Conservation (phyloP, 768 basidiomycete genomes). For the Hypholoma fasciculare region DNA sequence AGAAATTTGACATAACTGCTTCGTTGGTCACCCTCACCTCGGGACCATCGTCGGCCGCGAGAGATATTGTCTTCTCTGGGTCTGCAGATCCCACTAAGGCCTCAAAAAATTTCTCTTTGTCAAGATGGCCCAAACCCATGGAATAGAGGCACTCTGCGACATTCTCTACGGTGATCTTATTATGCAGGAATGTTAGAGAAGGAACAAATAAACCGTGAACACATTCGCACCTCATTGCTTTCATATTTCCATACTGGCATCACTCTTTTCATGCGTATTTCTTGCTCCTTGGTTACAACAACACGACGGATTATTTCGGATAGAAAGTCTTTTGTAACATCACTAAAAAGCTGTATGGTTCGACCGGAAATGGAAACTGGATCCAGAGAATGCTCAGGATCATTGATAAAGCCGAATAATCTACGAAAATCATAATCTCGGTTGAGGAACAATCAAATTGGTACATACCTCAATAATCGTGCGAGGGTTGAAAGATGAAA, state of each 20-base stretch:
- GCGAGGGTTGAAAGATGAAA: constrained; percentile 44
- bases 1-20: not conserved
- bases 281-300: constrained; percentile 59
- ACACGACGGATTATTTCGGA: constrained; percentile 49
- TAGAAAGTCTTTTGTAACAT: constrained; percentile 50
- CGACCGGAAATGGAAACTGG: constrained; percentile 45
- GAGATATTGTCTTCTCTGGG: not conserved
- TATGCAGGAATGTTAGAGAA: not conserved
- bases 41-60: not conserved
- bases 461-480: constrained; percentile 36
- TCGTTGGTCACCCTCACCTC: not conserved
- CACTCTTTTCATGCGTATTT: constrained; percentile 53
- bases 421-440: constrained; percentile 8
- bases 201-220: not conserved
- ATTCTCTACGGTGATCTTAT: constrained; percentile 42
- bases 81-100: not conserved
- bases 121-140: constrained; percentile 38
- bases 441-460: not conserved
- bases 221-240: constrained; percentile 39
- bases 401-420: constrained; percentile 21
- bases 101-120: constrained; percentile 41
- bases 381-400: constrained; percentile 20
- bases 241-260: constrained; percentile 60
- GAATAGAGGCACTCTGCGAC: constrained; percentile 51
- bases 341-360: constrained; percentile 46